A percentile compares a stretch with the other conserved stretches of the same genome.
Conservation (phyloP, 148 eudicot genomes). For the Fagopyrum esculentum region DNA sequence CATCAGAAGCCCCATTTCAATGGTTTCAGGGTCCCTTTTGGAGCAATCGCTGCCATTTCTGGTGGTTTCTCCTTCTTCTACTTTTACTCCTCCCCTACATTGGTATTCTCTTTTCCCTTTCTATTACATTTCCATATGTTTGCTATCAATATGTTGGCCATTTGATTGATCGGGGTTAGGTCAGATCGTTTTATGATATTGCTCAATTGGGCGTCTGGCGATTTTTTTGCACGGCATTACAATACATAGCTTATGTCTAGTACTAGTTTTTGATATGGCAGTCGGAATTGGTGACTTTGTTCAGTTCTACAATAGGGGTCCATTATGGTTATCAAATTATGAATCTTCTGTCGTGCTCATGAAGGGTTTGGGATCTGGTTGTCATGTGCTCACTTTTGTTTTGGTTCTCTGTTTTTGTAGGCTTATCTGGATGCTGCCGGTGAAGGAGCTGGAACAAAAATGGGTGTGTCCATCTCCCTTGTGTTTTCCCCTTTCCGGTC, state of each 20-base stretch:
- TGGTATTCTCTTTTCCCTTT: slow-evolving; percentile 34
- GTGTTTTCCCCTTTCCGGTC: background rate
- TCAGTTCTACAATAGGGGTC: background rate
- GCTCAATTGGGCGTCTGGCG: background rate
- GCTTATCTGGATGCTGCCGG: slow-evolving; percentile 55
- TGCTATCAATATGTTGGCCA: background rate
- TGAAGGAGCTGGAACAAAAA: slow-evolving; percentile 46
- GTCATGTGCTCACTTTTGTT: background rate
- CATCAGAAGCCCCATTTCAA: slow-evolving; percentile 28
- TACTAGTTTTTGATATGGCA: background rate
- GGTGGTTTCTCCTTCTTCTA: slow-evolving; percentile 64
- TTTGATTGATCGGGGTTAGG: background rate
- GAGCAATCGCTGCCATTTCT: slow-evolving; percentile 72
- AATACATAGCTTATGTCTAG: background rate
- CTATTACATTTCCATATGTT: background rate
- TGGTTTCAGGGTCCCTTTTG: slow-evolving; percentile 35
- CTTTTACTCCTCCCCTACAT: slow-evolving; percentile 46
- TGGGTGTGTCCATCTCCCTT: slow-evolving; percentile 36
- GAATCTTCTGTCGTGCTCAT: background rate
- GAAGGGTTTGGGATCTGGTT: background rate
- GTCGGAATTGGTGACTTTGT: background rate
- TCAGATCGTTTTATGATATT: background rate
- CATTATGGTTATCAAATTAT: background rate
- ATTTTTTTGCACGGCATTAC: background rate
- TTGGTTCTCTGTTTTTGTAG: slow-evolving; percentile 27